These are phyloP conservation scores for Pontederia paniculata DNA, from an alignment of 176 grass and related monocot species.

Conservation along the genomic window DNA sequence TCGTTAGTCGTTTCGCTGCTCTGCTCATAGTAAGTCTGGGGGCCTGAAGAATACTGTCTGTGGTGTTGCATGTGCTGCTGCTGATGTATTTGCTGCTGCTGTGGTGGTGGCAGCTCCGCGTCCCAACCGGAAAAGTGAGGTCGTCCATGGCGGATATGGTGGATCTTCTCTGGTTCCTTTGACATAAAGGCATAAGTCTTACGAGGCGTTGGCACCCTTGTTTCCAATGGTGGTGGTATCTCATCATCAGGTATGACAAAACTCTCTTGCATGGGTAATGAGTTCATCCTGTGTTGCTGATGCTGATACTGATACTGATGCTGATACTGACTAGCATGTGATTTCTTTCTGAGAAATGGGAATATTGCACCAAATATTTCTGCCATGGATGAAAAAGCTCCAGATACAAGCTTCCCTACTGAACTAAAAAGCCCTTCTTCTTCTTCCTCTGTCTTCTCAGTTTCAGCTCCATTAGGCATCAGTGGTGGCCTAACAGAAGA, in stretches of 20 bases:
- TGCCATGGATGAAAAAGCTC: slow-evolving; percentile 47
- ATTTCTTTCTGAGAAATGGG: slow-evolving; percentile 41
- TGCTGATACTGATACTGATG: slow-evolving; percentile 36
- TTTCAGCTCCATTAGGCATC: slow-evolving; percentile 48
- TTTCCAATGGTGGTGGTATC: slow-evolving; percentile 50
- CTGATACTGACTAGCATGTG: background rate
- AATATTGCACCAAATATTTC: slow-evolving; percentile 41
- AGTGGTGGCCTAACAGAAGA: slow-evolving; percentile 49
- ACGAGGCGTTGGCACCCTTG: slow-evolving; percentile 46
- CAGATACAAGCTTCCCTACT: slow-evolving; percentile 51
- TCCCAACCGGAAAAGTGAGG: slow-evolving; percentile 46
- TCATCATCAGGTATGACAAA: slow-evolving; percentile 73
- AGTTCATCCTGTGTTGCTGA: slow-evolving; percentile 33
- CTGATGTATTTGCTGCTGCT: slow-evolving; percentile 41
- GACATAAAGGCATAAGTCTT: slow-evolving; percentile 82
- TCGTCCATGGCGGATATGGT: slow-evolving; percentile 41
- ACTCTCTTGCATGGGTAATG: slow-evolving; percentile 70
- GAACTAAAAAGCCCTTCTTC: slow-evolving; percentile 77
- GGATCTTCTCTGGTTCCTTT: slow-evolving; percentile 68
- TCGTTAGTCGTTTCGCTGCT: slow-evolving; percentile 91
- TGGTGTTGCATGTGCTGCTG: slow-evolving; percentile 80
- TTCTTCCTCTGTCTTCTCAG: slow-evolving; percentile 31
- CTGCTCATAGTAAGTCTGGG: slow-evolving; percentile 71
- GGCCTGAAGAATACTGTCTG: slow-evolving; percentile 68
- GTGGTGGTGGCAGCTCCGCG: slow-evolving; percentile 6